Conservation (phyloP, 2,329 filamentous ascomycete genomes). For the Penicillium sp. region DNA sequence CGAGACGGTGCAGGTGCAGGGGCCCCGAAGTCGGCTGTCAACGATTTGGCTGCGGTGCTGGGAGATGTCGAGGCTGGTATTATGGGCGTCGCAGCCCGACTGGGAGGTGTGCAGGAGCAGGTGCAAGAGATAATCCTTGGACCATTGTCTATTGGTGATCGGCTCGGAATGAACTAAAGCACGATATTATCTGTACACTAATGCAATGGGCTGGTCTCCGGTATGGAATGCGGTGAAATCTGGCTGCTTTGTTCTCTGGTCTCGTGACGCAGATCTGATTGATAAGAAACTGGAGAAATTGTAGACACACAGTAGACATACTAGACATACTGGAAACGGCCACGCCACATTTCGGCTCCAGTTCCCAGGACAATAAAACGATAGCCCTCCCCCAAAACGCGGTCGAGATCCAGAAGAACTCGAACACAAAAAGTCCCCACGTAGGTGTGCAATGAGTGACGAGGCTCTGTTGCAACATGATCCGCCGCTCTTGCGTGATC, state of each 20-base stretch:
- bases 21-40: conserved; percentile 46
- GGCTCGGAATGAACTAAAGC: conserved; percentile 15
- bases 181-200: conserved; percentile 20
- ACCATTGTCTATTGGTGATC: conserved; percentile 29
- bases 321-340: background rate
- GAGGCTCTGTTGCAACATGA: background rate
- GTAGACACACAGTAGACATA: background rate
- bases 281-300: background rate
- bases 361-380: background rate
- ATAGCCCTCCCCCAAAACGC: background rate
- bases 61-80: conserved; percentile 66
- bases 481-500: conserved; percentile 30
- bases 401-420: background rate
- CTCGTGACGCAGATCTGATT: background rate
- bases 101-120: conserved; percentile 60
- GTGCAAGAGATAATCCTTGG: conserved; percentile 57
- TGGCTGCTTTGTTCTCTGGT: background rate
- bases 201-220: conserved; percentile 19
- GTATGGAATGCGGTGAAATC: conserved; percentile 2
- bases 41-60: conserved; percentile 56
- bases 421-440: background rate
- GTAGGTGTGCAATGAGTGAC: background rate
- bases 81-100: conserved; percentile 59
- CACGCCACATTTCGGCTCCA: background rate
- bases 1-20: conserved; percentile 39